Percentiles rank a stretch among this genome's conserved stretches.
Conservation (phyloP, 768 basidiomycete genomes). For the Clitopilus hobsonii region DNA sequence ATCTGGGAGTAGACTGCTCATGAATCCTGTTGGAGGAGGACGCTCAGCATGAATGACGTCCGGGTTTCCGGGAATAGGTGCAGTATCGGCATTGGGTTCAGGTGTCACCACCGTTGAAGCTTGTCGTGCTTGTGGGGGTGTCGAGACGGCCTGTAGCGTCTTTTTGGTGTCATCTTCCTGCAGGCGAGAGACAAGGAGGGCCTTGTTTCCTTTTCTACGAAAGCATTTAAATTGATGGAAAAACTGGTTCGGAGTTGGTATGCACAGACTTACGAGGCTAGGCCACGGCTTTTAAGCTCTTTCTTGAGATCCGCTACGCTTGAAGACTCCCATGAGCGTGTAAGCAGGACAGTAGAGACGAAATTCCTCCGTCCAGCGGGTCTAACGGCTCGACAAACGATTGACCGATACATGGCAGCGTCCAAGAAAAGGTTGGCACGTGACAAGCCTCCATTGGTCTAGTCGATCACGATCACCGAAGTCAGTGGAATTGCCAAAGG, state of each 20-base stretch:
- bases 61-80: slow-evolving; percentile 37
- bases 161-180: slow-evolving; percentile 41
- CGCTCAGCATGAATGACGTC: slow-evolving; percentile 22
- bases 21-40: slow-evolving; percentile 24
- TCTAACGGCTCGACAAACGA: slow-evolving; percentile 11
- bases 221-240: slow-evolving; percentile 7
- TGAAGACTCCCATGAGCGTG: slow-evolving; percentile 51
- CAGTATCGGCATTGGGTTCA: slow-evolving; percentile 23
- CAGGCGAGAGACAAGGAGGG: slow-evolving; percentile 48
- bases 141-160: slow-evolving; percentile 14
- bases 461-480: neutral
- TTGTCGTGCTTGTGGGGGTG: slow-evolving; percentile 10
- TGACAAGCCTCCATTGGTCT: neutral
- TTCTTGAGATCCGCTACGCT: slow-evolving; percentile 43
- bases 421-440: neutral
- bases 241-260: slow-evolving; percentile 1
- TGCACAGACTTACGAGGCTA: slow-evolving; percentile 43
- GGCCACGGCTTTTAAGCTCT: slow-evolving; percentile 51
- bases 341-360: slow-evolving; percentile 54
- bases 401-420: slow-evolving; percentile 17
- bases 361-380: slow-evolving; percentile 24
- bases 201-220: slow-evolving; percentile 55
- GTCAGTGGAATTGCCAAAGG: neutral
- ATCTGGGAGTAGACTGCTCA: slow-evolving; percentile 56
- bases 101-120: slow-evolving; percentile 20